phyloP scores from a whole-genome alignment of 768 basidiomycete species.

The Kwoniella sp. region DNA sequence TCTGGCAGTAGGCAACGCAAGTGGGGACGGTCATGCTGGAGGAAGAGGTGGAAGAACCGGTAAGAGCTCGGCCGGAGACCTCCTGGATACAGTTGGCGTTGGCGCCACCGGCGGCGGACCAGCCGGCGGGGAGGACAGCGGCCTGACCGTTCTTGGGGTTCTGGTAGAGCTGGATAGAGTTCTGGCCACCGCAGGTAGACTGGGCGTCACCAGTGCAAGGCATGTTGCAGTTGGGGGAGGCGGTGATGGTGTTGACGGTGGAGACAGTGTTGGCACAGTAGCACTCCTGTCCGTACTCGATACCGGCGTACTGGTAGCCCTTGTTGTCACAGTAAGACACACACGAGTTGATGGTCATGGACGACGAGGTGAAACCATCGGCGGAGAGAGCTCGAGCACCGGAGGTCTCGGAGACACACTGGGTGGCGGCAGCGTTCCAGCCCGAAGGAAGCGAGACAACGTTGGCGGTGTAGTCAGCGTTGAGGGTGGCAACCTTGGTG shows the following conservation, averaged over 20 bases:
- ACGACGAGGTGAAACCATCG: background rate
- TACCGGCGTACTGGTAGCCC: conserved; percentile 16
- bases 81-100: conserved; percentile 24
- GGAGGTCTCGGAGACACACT: conserved; percentile 10
- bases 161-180: conserved; percentile 19
- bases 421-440: conserved; percentile 8
- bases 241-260: conserved; percentile 13
- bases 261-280: conserved; percentile 29
- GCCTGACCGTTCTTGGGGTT: conserved; percentile 15
- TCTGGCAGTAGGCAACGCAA: conserved; percentile 24
- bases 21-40: conserved; percentile 22
- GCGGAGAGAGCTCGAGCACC: conserved; percentile 10
- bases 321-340: conserved; percentile 7
- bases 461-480: conserved; percentile 4
- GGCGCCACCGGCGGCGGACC: conserved; percentile 20
- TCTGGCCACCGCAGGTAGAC: conserved; percentile 27
- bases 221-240: conserved; percentile 30
- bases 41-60: conserved; percentile 1
- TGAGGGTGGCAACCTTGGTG: background rate
- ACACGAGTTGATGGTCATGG: conserved; percentile 27
- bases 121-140: conserved; percentile 24
- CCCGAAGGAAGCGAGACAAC: conserved; percentile 22
- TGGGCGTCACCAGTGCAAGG: conserved; percentile 27
- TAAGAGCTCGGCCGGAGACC: conserved; percentile 18
- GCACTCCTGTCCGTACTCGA: conserved; percentile 26